A percentile compares a stretch with the other conserved stretches of the same genome.
Evolutionary conservation across 2,329 filamentous ascomycete genomes (phyloP).

Genomic region (Fusarium pseudograminearum): DNA sequence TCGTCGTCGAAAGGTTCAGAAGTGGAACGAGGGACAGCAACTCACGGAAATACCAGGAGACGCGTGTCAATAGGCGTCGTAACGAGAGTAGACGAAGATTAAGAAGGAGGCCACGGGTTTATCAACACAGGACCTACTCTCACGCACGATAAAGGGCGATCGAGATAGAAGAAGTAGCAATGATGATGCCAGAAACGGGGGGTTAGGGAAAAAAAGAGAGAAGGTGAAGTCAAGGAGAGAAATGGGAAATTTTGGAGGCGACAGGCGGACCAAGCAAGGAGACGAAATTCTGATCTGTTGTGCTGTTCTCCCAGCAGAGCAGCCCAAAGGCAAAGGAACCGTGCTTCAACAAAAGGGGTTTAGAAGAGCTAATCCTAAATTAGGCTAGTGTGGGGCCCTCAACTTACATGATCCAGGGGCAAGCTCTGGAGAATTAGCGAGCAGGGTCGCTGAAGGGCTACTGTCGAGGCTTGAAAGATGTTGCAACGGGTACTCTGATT

Average conservation of each 20-base stretch:
- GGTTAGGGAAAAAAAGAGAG: constrained; percentile 41
- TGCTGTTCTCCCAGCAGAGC: constrained; percentile 49
- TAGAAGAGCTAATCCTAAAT: constrained; percentile 45
- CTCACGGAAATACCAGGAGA: constrained; percentile 48
- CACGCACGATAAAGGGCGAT: constrained; percentile 47
- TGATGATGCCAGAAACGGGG: constrained; percentile 51
- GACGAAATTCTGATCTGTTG: constrained; percentile 53
- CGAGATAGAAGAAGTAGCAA: constrained; percentile 53
- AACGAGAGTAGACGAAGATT: constrained; percentile 48
- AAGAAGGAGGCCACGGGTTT: constrained; percentile 43
- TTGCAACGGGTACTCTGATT: constrained; percentile 32
- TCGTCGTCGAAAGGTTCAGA: constrained; percentile 18
- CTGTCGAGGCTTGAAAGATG: constrained; percentile 19
- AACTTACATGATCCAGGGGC: constrained; percentile 40
- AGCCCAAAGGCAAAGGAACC: constrained; percentile 44
- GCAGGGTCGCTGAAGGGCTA: constrained; percentile 43
- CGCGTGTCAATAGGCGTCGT: constrained; percentile 53
- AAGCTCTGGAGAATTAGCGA: constrained; percentile 49
- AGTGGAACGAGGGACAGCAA: constrained; percentile 44
- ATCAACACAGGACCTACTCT: constrained; percentile 43
- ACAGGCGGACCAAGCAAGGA: constrained; percentile 47
- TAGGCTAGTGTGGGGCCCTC: constrained; percentile 41
- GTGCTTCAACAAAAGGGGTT: constrained; percentile 53
- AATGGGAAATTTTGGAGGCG: constrained; percentile 50
- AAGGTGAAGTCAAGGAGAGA: constrained; percentile 45